Base-by-base conservation (phyloP, 176 grass and related monocot genomes). In the Elaeis guineensis region DNA sequence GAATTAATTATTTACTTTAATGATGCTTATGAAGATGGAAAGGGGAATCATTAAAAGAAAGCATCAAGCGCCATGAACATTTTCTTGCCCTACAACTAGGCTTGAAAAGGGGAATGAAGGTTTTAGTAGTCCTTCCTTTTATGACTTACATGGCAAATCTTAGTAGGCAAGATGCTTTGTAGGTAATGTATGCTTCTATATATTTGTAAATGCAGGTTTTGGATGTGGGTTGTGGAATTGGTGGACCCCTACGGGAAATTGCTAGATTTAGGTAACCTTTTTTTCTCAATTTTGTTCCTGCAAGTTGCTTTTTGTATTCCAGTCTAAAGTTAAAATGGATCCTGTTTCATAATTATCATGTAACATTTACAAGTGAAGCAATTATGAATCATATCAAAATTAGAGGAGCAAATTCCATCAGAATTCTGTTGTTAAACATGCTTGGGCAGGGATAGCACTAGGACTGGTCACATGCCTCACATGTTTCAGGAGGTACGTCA, bases 201-300 rank as follows among this genome's bases (percentile, higher is more conserved):
- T 44, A 44, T 44, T 44, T 44, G 35, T 44, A 44, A 44, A 17
- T 85, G 19, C 60, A 98, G 93, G 93, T 86, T 52, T 83, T 98
- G 70, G 93, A 98, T 73, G 93, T 92, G 24, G 93, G 93, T 21
- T 92, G 87, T 50, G 93, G 93, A 62, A 92, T 98, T 62, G 93
- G 93, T 30, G 93, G 93, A 7, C 93, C 93, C 29, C 53, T 92
- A 28, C 81, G 93, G 76, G 93, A 98, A 69, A 92, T 98, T 74
- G 93, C 93, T 56, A 78, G 79, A 89, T 98, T 98, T 58, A 98
- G 93, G 93, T 92, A 71, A 19, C 29, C 50, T 79, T 65, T 55
- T 30, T 19, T 39, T 28, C 51, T 5, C 11, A 25, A 29, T 29
- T 57, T 57, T 70, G 14, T 70, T 58, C 39, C 48, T 30, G 30